Base-by-base conservation (phyloP, 306 rosid species). In the Luffa aegyptiaca region DNA sequence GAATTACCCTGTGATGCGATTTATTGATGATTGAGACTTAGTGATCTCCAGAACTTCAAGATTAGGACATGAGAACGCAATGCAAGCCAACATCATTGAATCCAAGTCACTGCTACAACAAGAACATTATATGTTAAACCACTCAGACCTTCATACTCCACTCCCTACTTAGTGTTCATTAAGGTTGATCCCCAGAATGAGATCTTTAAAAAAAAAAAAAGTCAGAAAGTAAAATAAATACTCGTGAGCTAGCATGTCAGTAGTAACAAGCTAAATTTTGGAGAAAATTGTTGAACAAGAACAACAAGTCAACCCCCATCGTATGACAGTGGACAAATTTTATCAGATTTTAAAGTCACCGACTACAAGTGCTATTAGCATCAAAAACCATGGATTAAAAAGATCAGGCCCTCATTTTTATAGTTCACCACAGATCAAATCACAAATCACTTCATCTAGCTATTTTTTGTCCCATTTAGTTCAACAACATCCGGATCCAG, bases 51-150 rank as follows among this genome's bases (percentile, higher is more conserved):
- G 71, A 64, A 21, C 85, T 35, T 89, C 98, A 5, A 96, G 88
- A 89, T 88, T 91, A 64, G 99, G 98, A 83, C 99, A 96, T 3
- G 99, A 93, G 52, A 93, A 96, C 39, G 99, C 97, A 80, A 96
- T 86, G 79, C 98, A 96, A 18, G 97, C 99, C 74, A 96, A 86
- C 96, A 93, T 88, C 39, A 97, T 96, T 8, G 99, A 91, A 81
- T 96, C 98, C n/a, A 91, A 81, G 82, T 96, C 93, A 80, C 99
- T 96, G 89, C 87, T 76, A 49, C 83, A 80, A 18, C 72, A 81
- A 58, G 21, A 77, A 55, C 42, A 0, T 2, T 4, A 58, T 2
- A 58, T 59, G 57, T 57, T 57, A 77, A 58, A 42, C 21, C 69
- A 16, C 46, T 41, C 18, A 3, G 2, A 41, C 26, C 80, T 58